Evolutionary conservation across 441 rosid species (phyloP), one percentile per base, ranked within the genome.

Genomic region (Gossypium schwendimanii): DNA sequence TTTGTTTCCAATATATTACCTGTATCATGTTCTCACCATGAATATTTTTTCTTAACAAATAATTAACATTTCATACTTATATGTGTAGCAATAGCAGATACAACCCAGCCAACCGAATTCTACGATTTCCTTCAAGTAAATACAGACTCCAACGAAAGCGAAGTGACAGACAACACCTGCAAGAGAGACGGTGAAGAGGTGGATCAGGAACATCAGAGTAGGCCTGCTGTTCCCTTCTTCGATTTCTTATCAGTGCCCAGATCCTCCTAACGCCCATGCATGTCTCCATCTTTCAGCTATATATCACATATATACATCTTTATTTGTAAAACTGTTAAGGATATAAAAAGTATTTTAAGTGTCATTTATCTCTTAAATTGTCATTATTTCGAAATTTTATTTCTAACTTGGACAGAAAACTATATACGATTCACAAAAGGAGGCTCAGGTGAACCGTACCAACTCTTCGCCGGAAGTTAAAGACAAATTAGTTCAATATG

Each of bases 91-190:
- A 33, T 33, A 33, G 75, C 87, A 84, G 89, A 81, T 55, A 81
- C 81, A 71, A 75, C 71, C 3, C 77, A 79, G 62, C 72, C 63
- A 10, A 31, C 80, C 0, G 97, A 89, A 76, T 93, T 93, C 57
- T 89, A 87, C 72, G 88, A 93, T 74, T 93, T 93, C 80, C 90
- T 93, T 11, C 91, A 86, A 80, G 87, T 91, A 64, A 83, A 88
- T 61, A 78, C 88, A 0, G 90, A 87, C 33, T 87, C 94, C 7
- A 84, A 76, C 70, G 87, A 73, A 77, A 87, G 93, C 36, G 95
- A 91, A 63, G 79, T 83, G 50, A 87, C 80, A 59, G 91, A 85
- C 55, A 86, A 73, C 39, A 28, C 81, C 39, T 33, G 39, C 1
- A 85, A 74, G 79, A 82, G 77, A 76, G 88, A 86, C 18, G 86